Evolutionary conservation across 257 asterid genomes (phyloP), one percentile per base, ranked within the genome.

Genomic region (Plantago major): DNA sequence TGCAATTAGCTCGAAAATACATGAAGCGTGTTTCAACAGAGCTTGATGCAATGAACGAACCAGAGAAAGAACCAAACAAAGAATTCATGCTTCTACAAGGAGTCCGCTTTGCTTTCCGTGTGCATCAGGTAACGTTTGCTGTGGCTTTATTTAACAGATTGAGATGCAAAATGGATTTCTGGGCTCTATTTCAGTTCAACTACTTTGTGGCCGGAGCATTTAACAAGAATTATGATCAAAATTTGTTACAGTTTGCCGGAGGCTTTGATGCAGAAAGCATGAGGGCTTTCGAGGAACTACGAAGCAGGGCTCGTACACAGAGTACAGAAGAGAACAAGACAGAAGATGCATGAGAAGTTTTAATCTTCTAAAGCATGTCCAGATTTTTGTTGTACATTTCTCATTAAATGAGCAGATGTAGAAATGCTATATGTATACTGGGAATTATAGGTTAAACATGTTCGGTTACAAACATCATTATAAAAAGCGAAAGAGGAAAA

Each of bases 191-290:
- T 4, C 40, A 33, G 6, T 55, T 0, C 3, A n/a, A 11, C 2
- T 5, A 13, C 17, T 11, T 43, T 14, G 15, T 11, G 12, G 2
- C 11, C 11, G 18, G 18, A 57, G 11, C 11, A 5, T 37, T 56
- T 42, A 19, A 43, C 46, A 0, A 42, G 26, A 50, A 66, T 40
- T 33, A 7, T 7, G 40, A 4, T 33, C 40, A 5, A 61, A 62
- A 46, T n/a, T 38, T 43, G 63, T 74, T 76, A 50, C 88, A 93
- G 99, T 93, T 93, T 73, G 96, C 96, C 26, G 99, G 99, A 80
- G 99, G 99, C 18, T 93, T 93, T 67, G 99, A 93, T 66, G 89
- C 92, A 15, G 99, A 89, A 65, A 93, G 97, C 76, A 93, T 93
- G 99, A 84, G 83, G 78, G 94, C 95, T 17, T 93, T 93, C 64